Conservation (phyloP, 129 eudicot genomes). For the Tanacetum coccineum region DNA sequence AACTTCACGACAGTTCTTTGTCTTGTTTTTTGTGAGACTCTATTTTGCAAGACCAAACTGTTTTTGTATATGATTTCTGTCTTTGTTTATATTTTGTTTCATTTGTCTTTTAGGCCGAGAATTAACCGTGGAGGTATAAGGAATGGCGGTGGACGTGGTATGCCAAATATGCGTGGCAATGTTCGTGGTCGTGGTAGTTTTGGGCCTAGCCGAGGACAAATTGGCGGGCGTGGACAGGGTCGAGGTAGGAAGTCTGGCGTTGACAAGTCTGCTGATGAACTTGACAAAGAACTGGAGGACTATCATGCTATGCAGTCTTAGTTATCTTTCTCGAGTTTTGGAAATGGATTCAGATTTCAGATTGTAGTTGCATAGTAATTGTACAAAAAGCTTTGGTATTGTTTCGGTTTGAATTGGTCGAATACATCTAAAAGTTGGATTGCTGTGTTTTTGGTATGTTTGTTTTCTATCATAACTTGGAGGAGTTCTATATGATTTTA, state of each 20-base stretch:
- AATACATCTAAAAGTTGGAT: background rate
- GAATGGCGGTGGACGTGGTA: constrained; percentile 37
- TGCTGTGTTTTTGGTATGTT: constrained; percentile 1
- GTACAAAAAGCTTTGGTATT: constrained; percentile 15
- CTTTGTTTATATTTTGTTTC: background rate
- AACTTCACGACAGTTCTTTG: background rate
- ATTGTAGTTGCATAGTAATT: constrained; percentile 13
- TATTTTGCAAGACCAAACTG: background rate
- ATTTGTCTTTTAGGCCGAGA: constrained; percentile 41
- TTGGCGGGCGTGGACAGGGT: constrained; percentile 48
- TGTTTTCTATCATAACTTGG: background rate
- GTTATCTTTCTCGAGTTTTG: background rate
- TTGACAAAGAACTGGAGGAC: constrained; percentile 86
- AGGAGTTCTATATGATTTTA: no score
- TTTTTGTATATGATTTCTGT: background rate
- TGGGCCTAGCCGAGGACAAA: constrained; percentile 39
- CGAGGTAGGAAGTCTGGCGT: constrained; percentile 45
- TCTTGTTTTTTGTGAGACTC: background rate
- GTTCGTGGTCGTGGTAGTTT: constrained; percentile 38
- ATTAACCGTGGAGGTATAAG: constrained; percentile 42
- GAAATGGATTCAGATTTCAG: background rate
- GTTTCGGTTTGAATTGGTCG: constrained; percentile 1
- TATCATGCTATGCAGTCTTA: constrained; percentile 81
- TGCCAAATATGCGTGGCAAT: constrained; percentile 34
- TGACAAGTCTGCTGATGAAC: constrained; percentile 81